Conservation (phyloP, 306 rosid genomes). For the Myrica gale region DNA sequence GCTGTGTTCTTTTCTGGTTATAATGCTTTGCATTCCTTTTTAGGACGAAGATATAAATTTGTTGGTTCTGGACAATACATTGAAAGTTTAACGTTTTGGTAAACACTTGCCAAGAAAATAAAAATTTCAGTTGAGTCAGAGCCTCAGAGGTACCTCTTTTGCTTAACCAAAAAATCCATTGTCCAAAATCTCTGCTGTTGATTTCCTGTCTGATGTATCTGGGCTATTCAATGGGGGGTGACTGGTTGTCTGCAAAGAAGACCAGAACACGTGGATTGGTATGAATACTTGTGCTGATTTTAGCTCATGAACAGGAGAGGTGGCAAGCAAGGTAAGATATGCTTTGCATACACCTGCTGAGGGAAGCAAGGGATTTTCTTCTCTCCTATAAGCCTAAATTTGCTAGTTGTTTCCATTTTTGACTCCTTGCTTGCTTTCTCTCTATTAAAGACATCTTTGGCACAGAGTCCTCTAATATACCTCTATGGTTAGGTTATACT, state of each 20-base stretch:
- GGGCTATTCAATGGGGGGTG: not conserved
- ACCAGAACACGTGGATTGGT: slow-evolving; percentile 4
- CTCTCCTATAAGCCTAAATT: slow-evolving; percentile 3
- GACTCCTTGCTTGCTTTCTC: slow-evolving; percentile 11
- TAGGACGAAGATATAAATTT: not conserved
- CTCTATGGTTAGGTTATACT: not conserved
- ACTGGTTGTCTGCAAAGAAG: slow-evolving; percentile 19
- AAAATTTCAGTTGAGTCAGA: not conserved
- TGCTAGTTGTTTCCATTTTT: slow-evolving; percentile 32
- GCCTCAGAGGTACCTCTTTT: slow-evolving; percentile 39
- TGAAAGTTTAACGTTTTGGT: not conserved
- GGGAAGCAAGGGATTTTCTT: slow-evolving; percentile 52
- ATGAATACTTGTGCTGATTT: slow-evolving; percentile 6
- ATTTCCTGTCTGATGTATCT: not conserved
- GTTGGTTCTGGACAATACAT: not conserved
- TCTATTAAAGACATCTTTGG: slow-evolving; percentile 3
- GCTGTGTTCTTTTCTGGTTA: not conserved
- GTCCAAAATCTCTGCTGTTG: slow-evolving; percentile 8
- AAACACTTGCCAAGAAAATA: slow-evolving; percentile 1
- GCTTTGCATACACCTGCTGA: slow-evolving; percentile 37
- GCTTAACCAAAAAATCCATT: slow-evolving; percentile 34
- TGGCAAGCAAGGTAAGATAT: slow-evolving; percentile 49
- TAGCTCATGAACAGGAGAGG: slow-evolving; percentile 30
- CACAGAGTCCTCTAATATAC: not conserved
- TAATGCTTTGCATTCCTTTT: not conserved